Percentiles rank a stretch among this genome's conserved stretches.
Evolutionary conservation across 805 yeast species (phyloP).

Genomic region (Saccharomycopsis guyanensis): DNA sequence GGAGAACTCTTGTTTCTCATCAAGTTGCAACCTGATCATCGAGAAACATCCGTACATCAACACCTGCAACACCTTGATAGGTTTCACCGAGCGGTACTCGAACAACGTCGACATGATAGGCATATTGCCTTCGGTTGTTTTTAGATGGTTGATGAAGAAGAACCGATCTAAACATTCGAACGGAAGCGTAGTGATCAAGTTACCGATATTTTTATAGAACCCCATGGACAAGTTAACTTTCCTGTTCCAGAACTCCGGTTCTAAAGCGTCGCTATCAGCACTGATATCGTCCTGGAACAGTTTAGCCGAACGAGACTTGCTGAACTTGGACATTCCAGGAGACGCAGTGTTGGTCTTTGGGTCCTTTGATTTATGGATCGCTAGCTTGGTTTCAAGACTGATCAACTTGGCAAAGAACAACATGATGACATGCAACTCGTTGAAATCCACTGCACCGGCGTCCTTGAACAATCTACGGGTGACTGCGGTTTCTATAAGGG

Average conservation of each 20-base stretch:
- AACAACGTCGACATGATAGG: conserved; percentile 6
- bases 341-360: background rate
- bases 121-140: background rate
- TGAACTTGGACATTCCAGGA: background rate
- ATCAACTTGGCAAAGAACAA: conserved; percentile 15
- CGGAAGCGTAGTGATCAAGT: conserved; percentile 5
- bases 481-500: background rate
- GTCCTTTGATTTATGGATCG: background rate
- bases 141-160: conserved; percentile 1
- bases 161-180: conserved; percentile 6
- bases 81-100: conserved; percentile 10
- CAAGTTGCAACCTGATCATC: background rate
- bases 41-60: conserved; percentile 9
- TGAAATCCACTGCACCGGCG: background rate
- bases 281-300: background rate
- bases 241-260: background rate
- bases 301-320: background rate
- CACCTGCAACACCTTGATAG: conserved; percentile 8
- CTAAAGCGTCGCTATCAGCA: background rate
- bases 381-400: conserved; percentile 10
- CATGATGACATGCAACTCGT: conserved; percentile 4
- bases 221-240: conserved; percentile 3
- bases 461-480: background rate
- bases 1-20: background rate
- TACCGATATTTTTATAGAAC: conserved; percentile 5